These are phyloP conservation scores for Phytophthora constricta DNA, from an alignment of 352 stramenopile species.

Conservation along the genomic window DNA sequence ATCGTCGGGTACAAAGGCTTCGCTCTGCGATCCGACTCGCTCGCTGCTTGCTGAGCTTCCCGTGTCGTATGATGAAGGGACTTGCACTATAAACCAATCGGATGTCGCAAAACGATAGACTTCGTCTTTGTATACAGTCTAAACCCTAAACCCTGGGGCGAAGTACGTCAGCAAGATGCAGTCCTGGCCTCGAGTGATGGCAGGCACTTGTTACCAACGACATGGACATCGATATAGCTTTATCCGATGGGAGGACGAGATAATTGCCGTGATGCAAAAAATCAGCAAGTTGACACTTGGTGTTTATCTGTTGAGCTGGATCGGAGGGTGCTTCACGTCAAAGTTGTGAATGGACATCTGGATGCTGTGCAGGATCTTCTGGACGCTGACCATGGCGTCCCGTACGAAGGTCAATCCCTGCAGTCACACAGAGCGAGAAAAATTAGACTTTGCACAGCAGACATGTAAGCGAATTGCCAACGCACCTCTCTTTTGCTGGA, in stretches of 20 bases:
- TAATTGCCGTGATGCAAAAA: conserved; percentile 11
- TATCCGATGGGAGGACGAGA: background rate
- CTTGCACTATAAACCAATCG: background rate
- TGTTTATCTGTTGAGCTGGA: conserved; percentile 17
- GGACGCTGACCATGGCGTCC: conserved; percentile 49
- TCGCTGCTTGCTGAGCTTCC: conserved; percentile 25
- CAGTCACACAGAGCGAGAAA: background rate
- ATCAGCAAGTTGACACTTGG: conserved; percentile 10
- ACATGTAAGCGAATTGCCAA: background rate
- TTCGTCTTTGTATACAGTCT: too few relatives aligned
- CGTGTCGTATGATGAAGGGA: conserved; percentile 24
- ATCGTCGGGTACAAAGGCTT: conserved; percentile 2
- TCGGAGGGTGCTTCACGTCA: conserved; percentile 41
- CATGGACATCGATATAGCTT: too few relatives aligned
- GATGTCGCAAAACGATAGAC: too few relatives aligned
- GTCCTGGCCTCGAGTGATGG: too few relatives aligned
- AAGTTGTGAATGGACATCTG: conserved; percentile 48
- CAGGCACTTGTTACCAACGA: too few relatives aligned
- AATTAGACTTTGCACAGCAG: background rate
- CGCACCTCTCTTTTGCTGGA: conserved; percentile 47
- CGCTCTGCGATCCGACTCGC: conserved; percentile 11
- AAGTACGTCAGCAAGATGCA: too few relatives aligned
- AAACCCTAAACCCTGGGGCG: too few relatives aligned
- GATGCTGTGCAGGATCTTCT: conserved; percentile 55
- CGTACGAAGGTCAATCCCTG: conserved; percentile 52